Percentiles rank a stretch among this genome's conserved stretches.
Conservation (phyloP, 73 alveolate genomes). For the Tetrahymena malaccensis region DNA sequence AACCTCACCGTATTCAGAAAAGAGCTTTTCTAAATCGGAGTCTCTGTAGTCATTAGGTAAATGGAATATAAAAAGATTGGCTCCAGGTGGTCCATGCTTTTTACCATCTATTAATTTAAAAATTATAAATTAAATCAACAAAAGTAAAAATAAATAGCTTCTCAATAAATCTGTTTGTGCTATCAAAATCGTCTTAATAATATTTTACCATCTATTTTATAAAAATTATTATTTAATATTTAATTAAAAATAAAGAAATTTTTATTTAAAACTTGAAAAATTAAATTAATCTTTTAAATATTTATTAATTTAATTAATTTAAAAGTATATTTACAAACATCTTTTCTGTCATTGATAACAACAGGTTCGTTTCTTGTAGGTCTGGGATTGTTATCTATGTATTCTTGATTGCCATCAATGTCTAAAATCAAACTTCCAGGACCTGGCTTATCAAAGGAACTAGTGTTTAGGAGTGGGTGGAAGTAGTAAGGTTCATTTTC, state of each 20-base stretch:
- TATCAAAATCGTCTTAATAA: no score
- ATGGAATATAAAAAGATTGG: constrained; percentile 29
- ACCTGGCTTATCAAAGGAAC: not conserved
- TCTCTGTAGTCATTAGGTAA: constrained; percentile 35
- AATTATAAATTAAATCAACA: not conserved
- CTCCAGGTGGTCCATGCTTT: constrained; percentile 40
- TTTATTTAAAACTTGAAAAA: no score
- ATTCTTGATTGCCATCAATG: not conserved
- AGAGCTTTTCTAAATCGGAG: constrained; percentile 23
- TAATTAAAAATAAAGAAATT: no score
- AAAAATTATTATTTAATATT: no score
- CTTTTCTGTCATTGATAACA: not conserved
- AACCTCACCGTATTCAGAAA: constrained; percentile 20
- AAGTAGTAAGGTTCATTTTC: not conserved
- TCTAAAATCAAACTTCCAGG: not conserved
- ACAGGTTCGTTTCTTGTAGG: not conserved
- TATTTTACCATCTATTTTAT: not conserved
- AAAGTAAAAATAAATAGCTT: no score
- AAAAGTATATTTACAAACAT: not conserved
- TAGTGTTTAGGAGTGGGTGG: not conserved
- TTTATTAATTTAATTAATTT: no score
- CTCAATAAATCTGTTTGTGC: no score
- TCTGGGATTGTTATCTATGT: not conserved
- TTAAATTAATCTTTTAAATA: no score
- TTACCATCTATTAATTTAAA: not conserved